phyloP scores from a whole-genome alignment of 2,329 filamentous ascomycete species.

The Celoporthe dispersa region DNA sequence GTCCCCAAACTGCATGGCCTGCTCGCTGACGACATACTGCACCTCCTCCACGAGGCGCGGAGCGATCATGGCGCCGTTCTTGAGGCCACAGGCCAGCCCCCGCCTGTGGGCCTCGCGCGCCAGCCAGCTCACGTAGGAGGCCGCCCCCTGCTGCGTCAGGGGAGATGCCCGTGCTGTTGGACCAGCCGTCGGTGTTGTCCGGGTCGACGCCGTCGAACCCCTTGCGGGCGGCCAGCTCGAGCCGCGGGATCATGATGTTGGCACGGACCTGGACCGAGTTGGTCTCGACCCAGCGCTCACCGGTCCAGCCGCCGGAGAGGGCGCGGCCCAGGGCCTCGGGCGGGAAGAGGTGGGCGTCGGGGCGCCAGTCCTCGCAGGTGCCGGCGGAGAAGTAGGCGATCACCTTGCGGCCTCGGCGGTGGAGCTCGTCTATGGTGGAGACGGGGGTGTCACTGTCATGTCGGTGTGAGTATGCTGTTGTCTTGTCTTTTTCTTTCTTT shows the following conservation, averaged over 20 bases:
- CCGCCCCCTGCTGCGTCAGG: slow-evolving; percentile 51
- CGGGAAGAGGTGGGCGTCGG: slow-evolving; percentile 52
- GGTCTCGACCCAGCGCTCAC: slow-evolving; percentile 61
- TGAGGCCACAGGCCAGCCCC: slow-evolving; percentile 57
- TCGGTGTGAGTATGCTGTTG: neutral
- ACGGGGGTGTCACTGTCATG: slow-evolving; percentile 21
- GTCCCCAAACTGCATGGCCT: slow-evolving; percentile 58
- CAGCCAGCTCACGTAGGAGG: slow-evolving; percentile 56
- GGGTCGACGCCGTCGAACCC: slow-evolving; percentile 63
- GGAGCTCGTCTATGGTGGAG: slow-evolving; percentile 47
- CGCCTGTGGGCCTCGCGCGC: slow-evolving; percentile 48
- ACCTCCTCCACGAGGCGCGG: slow-evolving; percentile 41
- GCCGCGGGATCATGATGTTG: slow-evolving; percentile 54
- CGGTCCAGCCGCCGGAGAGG: slow-evolving; percentile 56
- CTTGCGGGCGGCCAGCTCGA: slow-evolving; percentile 55
- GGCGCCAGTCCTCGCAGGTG: slow-evolving; percentile 59
- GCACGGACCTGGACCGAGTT: slow-evolving; percentile 52
- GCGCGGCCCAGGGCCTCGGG: slow-evolving; percentile 52
- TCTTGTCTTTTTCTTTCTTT: neutral
- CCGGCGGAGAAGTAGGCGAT: slow-evolving; percentile 68
- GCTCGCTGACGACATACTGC: slow-evolving; percentile 62
- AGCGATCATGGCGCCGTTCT: slow-evolving; percentile 60
- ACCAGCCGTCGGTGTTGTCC: slow-evolving; percentile 62
- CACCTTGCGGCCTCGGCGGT: slow-evolving; percentile 54
- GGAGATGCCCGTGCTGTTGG: slow-evolving; percentile 57